Percentiles rank a stretch among this genome's conserved stretches.
phyloP scores from a whole-genome alignment of 306 rosid species.

The Pueraria montana region DNA sequence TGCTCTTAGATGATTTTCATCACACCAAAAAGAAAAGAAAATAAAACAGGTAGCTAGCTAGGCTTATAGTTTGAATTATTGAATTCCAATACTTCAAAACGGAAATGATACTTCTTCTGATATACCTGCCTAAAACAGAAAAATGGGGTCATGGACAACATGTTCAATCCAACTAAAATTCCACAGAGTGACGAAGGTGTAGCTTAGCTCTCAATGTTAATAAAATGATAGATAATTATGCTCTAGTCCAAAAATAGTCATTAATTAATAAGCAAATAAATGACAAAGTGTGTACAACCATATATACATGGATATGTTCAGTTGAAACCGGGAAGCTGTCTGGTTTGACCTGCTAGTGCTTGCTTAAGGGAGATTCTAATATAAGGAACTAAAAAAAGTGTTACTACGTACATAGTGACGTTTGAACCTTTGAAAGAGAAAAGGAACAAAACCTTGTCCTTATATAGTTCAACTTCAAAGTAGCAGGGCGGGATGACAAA shows the following conservation, averaged over 20 bases:
- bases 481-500: slow-evolving; percentile 39
- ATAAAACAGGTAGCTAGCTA: slow-evolving; percentile 13
- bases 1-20: slow-evolving; percentile 36
- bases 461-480: slow-evolving; percentile 39
- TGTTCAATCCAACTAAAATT: slow-evolving; percentile 40
- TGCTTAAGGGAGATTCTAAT: slow-evolving; percentile 30
- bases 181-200: slow-evolving; percentile 40
- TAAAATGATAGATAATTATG: slow-evolving; percentile 29
- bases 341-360: slow-evolving; percentile 43
- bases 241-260: slow-evolving; percentile 15
- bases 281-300: not conserved
- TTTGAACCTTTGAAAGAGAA: slow-evolving; percentile 44
- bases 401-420: slow-evolving; percentile 28
- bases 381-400: slow-evolving; percentile 32
- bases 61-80: slow-evolving; percentile 38
- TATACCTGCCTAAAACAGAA: slow-evolving; percentile 31
- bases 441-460: slow-evolving; percentile 40
- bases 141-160: not conserved
- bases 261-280: slow-evolving; percentile 25
- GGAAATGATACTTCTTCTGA: slow-evolving; percentile 28
- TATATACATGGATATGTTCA: slow-evolving; percentile 36
- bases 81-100: slow-evolving; percentile 28
- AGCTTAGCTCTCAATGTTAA: slow-evolving; percentile 44
- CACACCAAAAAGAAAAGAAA: slow-evolving; percentile 14
- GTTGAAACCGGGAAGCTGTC: slow-evolving; percentile 31